These are phyloP conservation scores for Boechera retrofracta DNA, from an alignment of 345 rosid species.

Conservation along the genomic window DNA sequence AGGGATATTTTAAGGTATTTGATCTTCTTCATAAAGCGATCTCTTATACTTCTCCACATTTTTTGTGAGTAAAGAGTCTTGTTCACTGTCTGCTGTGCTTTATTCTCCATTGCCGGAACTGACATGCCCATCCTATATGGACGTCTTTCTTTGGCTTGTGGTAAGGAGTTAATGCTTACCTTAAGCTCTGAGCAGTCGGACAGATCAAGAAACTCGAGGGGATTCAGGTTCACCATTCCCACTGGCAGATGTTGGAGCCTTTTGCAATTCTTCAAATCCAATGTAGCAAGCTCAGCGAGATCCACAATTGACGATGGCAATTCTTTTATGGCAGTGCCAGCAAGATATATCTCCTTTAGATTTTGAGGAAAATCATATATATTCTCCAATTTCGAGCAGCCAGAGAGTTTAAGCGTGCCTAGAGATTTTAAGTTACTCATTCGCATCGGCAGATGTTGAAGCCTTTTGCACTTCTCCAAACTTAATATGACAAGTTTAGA, in stretches of 20 bases:
- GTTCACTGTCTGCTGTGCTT: background rate
- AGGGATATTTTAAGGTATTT: too few relatives aligned
- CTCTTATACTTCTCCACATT: too few relatives aligned
- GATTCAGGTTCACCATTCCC: constrained; percentile 19
- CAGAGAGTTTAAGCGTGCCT: background rate
- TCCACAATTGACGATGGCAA: constrained; percentile 1
- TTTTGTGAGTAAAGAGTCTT: too few relatives aligned
- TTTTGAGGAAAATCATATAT: background rate
- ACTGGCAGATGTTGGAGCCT: background rate
- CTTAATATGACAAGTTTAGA: background rate
- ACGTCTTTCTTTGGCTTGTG: background rate
- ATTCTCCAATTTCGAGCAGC: background rate
- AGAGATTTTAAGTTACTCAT: constrained; percentile 1
- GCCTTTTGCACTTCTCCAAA: constrained; percentile 1
- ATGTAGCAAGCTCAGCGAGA: constrained; percentile 11
- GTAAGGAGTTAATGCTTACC: background rate
- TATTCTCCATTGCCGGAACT: background rate
- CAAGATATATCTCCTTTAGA: constrained; percentile 10
- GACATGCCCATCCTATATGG: background rate
- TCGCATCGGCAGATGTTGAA: background rate
- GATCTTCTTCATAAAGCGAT: too few relatives aligned
- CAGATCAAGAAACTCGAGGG: constrained; percentile 28
- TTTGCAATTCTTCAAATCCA: constrained; percentile 20
- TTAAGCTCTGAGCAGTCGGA: constrained; percentile 15
- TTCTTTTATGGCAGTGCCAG: constrained; percentile 11